Evolutionary conservation across 139 green algal genomes (phyloP).

Genomic region (Pseudopediastrum boryanum): DNA sequence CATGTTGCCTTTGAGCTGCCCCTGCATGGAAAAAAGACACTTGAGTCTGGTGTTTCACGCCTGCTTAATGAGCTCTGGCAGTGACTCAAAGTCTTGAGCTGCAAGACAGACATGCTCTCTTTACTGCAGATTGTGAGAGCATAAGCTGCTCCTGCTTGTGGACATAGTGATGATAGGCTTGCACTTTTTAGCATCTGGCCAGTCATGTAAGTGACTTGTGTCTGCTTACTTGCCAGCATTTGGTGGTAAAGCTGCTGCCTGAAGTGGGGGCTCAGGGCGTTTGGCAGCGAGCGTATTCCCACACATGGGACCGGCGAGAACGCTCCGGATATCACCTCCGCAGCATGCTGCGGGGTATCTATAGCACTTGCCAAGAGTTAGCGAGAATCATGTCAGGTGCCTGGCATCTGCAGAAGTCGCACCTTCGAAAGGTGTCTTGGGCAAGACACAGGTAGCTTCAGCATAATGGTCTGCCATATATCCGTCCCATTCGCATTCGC

Average conservation of each 20-base stretch:
- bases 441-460: no score
- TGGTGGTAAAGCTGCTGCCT: slow-evolving; percentile 18
- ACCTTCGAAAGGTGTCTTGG: no score
- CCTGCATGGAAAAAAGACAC: no score
- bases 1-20: no score
- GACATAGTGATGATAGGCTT: background rate
- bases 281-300: slow-evolving; percentile 26
- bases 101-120: background rate
- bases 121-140: background rate
- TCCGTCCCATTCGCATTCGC: no score
- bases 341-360: slow-evolving; percentile 16
- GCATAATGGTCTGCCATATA: no score
- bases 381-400: no score
- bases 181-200: background rate
- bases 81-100: background rate
- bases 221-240: background rate
- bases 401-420: no score
- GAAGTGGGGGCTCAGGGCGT: slow-evolving; percentile 17
- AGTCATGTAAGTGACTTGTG: background rate
- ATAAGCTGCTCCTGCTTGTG: background rate
- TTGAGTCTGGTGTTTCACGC: no score
- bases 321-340: slow-evolving; percentile 14
- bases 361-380: no score
- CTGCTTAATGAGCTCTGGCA: background rate
- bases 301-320: slow-evolving; percentile 2